These are phyloP conservation scores for Chrysoporthe puriensis DNA, from an alignment of 2,329 filamentous ascomycete species.

Conservation along the genomic window DNA sequence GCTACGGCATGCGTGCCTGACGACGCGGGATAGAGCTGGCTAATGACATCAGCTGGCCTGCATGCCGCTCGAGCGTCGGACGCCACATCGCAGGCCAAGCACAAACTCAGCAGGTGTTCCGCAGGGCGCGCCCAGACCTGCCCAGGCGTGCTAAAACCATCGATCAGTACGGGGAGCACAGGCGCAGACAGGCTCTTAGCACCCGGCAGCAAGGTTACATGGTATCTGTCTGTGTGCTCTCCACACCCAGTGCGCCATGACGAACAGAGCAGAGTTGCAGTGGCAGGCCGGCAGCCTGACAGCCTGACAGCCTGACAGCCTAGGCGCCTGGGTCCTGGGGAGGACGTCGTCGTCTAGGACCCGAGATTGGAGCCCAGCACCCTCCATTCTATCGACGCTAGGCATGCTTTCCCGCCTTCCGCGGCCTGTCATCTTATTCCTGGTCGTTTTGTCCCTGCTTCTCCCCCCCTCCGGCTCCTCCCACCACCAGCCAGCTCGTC, in stretches of 20 bases:
- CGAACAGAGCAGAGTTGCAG: background rate
- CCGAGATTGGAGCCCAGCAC: conserved; percentile 3
- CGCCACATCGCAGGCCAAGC: background rate
- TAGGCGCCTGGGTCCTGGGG: background rate
- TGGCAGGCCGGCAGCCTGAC: background rate
- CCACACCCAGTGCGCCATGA: conserved; percentile 19
- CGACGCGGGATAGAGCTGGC: background rate
- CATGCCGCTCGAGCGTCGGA: no score
- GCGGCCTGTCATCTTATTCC: conserved; percentile 12
- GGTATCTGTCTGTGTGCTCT: background rate
- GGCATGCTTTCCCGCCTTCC: conserved; percentile 21
- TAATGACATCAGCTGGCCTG: no score
- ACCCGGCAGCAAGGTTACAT: background rate
- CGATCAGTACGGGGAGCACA: no score
- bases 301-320: no score
- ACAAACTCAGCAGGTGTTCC: no score
- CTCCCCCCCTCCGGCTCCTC: background rate
- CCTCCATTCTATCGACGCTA: conserved; percentile 8
- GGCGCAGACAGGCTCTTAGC: background rate
- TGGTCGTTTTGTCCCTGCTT: background rate
- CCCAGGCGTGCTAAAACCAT: no score
- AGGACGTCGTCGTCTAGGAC: conserved; percentile 7
- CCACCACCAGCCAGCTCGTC: background rate
- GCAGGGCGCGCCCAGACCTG: no score
- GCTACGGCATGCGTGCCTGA: background rate